These are phyloP conservation scores for Piper longum DNA, from an alignment of 164 flowering plant species.

Conservation along the genomic window DNA sequence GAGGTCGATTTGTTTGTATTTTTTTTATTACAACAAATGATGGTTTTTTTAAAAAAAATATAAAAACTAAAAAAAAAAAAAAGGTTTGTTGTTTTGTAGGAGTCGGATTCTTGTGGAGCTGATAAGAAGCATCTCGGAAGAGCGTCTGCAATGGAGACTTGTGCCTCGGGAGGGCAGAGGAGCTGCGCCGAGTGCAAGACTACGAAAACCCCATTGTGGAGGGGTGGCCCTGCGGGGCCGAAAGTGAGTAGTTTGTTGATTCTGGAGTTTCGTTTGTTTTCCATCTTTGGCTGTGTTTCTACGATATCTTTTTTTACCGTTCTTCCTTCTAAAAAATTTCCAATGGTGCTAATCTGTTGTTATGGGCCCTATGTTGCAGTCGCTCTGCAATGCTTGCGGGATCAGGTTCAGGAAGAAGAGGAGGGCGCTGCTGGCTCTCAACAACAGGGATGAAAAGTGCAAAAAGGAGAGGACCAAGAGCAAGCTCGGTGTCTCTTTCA, in stretches of 20 bases:
- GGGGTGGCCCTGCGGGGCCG: slow-evolving; percentile 77
- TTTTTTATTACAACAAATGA: too few species aligned
- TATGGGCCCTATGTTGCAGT: slow-evolving; percentile 21
- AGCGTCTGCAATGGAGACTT: background rate
- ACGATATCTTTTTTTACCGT: too few species aligned
- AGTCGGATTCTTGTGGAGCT: slow-evolving; percentile 7
- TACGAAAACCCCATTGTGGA: slow-evolving; percentile 64
- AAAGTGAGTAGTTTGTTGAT: slow-evolving; percentile 21
- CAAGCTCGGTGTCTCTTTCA: slow-evolving; percentile 12
- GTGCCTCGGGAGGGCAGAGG: slow-evolving; percentile 9
- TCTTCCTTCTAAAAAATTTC: too few species aligned
- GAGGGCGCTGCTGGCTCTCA: slow-evolving; percentile 31
- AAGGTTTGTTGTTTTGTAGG: slow-evolving; percentile 8
- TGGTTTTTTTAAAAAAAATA: too few species aligned
- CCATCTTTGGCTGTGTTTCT: too few species aligned
- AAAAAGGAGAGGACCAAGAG: slow-evolving; percentile 14
- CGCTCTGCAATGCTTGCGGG: slow-evolving; percentile 86
- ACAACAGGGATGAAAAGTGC: slow-evolving; percentile 13
- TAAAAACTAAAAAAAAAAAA: too few species aligned
- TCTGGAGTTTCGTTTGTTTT: too few species aligned
- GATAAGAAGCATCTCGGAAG: background rate
- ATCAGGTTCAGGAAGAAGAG: slow-evolving; percentile 62
- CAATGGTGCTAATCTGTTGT: too few species aligned
- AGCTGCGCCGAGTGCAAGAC: slow-evolving; percentile 42
- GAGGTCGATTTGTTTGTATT: too few species aligned